Percentiles rank a stretch among this genome's conserved stretches.
Conservation (phyloP, 345 rosid genomes). For the Mercurialis annua region DNA sequence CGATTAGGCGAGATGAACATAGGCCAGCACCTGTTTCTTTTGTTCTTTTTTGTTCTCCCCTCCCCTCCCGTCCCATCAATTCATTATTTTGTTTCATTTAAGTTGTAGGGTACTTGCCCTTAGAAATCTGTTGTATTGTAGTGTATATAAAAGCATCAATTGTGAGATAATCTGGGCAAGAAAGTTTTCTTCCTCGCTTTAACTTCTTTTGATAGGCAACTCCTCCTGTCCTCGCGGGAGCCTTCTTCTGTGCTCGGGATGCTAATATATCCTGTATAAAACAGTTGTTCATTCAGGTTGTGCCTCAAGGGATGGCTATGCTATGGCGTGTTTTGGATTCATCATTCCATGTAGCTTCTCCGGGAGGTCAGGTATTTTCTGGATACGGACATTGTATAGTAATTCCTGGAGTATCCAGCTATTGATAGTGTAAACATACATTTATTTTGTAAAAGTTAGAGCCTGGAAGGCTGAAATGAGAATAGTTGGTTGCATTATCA, state of each 20-base stretch:
- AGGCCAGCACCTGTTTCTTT: constrained; percentile 12
- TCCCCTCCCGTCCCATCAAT: constrained; percentile 17
- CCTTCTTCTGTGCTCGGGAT: no score
- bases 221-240: no score
- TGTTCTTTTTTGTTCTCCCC: constrained; percentile 10
- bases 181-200: constrained; percentile 25
- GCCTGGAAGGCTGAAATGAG: no score
- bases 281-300: not conserved
- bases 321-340: not conserved
- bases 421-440: not conserved
- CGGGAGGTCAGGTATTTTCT: not conserved
- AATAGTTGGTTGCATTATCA: no score
- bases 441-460: no score
- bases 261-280: not conserved
- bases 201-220: not conserved
- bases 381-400: not conserved
- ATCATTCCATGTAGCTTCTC: not conserved
- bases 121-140: constrained; percentile 38
- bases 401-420: not conserved
- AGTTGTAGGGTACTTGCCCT: constrained; percentile 34
- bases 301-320: not conserved
- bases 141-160: constrained; percentile 47
- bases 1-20: constrained; percentile 9
- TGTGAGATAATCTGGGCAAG: constrained; percentile 22
- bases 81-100: constrained; percentile 29